Evolutionary conservation across 2,329 filamentous ascomycete genomes (phyloP), one percentile per base, ranked within the genome.

Genomic region (Furcasterigmium furcatum): DNA sequence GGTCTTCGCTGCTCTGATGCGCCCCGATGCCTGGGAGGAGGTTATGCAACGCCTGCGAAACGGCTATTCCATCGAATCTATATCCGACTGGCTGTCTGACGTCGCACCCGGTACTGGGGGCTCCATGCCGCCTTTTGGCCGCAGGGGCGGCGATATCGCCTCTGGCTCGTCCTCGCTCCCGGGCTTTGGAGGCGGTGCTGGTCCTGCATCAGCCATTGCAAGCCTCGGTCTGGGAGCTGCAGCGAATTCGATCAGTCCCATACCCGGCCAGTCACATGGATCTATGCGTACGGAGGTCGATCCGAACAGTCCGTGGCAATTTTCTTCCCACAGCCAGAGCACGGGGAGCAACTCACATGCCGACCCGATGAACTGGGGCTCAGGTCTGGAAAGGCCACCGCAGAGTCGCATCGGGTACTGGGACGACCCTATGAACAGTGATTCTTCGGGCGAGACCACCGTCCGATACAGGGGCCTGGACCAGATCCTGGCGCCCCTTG

Each of bases 1-100:
- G 24, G 72, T 85, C 41, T 64, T 85, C 22, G 65, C 72, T 4
- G 80, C 80, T 9, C 70, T 85, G 39, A 61, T 67, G 5, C 70
- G 70, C 10, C 67, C 76, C 3, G 72, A 76, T 6, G 59, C 75
- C 7, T 74, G 74, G 67, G 75, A 79, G 48, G 76, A 80, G 29
- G 72, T 84, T 3, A 52, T 84, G 44, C 63, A 67, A 18, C 72
- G 74, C 6, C 57, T 84, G 36, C 77, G 76, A 35, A 65, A 60
- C 21, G 80, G 80, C 35, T 75, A 82, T 48, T 65, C 70, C 9
- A 61, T 82, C 19, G 78, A 82, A 38, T 65, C 49, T 38, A 79
- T 85, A 45, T 75, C 77, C 5, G 74, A 80, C 42, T 81, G 74
- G 71, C 66, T 84, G 2, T 66, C 61, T 14, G 56, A 54, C 4